Conservation (phyloP, 768 basidiomycete species). For the Gloeopeniophorella convolvens region DNA sequence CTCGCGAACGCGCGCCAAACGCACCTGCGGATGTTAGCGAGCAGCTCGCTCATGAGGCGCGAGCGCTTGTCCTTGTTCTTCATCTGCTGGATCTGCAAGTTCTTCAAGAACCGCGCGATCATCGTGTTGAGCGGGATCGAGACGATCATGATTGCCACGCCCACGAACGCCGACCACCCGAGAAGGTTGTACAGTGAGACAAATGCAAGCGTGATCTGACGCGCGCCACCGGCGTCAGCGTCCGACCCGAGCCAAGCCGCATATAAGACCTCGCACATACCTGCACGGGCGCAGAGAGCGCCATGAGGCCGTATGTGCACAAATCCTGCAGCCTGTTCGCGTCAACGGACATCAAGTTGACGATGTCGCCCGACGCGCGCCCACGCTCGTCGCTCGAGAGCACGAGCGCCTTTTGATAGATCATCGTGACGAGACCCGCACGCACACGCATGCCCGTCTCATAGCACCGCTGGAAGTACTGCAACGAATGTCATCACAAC, state of each 20-base stretch:
- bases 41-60: conserved; percentile 86
- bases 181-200: conserved; percentile 84
- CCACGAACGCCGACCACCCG: conserved; percentile 88
- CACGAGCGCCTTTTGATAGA: conserved; percentile 82
- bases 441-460: conserved; percentile 92
- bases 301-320: conserved; percentile 77
- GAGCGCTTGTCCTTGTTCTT: conserved; percentile 84
- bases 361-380: conserved; percentile 84
- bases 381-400: conserved; percentile 81
- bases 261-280: too few relatives aligned
- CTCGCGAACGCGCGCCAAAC: background rate
- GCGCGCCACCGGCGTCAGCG: background rate
- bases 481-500: conserved; percentile 1
- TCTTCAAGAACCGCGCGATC: conserved; percentile 65
- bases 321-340: conserved; percentile 73
- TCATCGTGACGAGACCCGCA: conserved; percentile 76
- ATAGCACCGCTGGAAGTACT: conserved; percentile 84
- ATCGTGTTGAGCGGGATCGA: conserved; percentile 69
- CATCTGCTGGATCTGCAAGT: conserved; percentile 86
- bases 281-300: conserved; percentile 82
- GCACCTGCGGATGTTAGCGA: conserved; percentile 84
- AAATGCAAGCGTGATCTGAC: conserved; percentile 79
- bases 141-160: conserved; percentile 82
- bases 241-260: too few relatives aligned
- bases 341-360: conserved; percentile 91